Base-by-base conservation (phyloP, 2,329 filamentous ascomycete genomes). In the Hirsutella minnesotensis region DNA sequence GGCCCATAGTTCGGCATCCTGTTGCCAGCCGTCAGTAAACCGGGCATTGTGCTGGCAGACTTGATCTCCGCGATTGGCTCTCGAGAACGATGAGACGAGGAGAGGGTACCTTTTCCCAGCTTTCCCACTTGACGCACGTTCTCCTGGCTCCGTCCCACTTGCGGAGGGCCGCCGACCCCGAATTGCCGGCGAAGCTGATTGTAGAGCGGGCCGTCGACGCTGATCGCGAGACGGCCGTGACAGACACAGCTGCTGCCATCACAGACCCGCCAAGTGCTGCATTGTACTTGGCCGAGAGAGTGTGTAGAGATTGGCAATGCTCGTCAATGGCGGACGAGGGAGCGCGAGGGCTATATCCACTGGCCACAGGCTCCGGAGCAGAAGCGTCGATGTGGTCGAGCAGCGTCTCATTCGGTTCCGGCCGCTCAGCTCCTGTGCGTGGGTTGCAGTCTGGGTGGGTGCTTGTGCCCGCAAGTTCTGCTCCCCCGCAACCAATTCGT, bases 1-100 rank as follows among this genome's bases (percentile, higher is more conserved):
- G 46, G 72, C 69, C 80, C 80, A 89, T 3, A 90, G 66, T 49
- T 87, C 83, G 3, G 74, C 67, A 51, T 89, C 84, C 83, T 88
- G 7, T 40, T 31, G 15, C 3, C 8, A 3, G n/a, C 33, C 3
- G 33, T 34, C 16, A 34, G 31, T 16, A 29, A 29, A 7, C 13
- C 27, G 7, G 8, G 8, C 27, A 7, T 7, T n/a, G n/a, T n/a
- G n/a, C n/a, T n/a, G 24, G 7, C 24, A 12, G 24, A 27, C 24
- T 27, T 27, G 7, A 7, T 27, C 24, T 27, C 24, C 24, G n/a
- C n/a, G n/a, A n/a, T n/a, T n/a, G n/a, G n/a, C n/a, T n/a, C n/a
- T n/a, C n/a, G n/a, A n/a, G n/a, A n/a, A n/a, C n/a, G n/a, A n/a
- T n/a, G n/a, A n/a, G n/a, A n/a, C n/a, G n/a, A n/a, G n/a, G n/a